Evolutionary conservation across 2,329 filamentous ascomycete genomes (phyloP).

Genomic region (Karstenula rhodostoma): DNA sequence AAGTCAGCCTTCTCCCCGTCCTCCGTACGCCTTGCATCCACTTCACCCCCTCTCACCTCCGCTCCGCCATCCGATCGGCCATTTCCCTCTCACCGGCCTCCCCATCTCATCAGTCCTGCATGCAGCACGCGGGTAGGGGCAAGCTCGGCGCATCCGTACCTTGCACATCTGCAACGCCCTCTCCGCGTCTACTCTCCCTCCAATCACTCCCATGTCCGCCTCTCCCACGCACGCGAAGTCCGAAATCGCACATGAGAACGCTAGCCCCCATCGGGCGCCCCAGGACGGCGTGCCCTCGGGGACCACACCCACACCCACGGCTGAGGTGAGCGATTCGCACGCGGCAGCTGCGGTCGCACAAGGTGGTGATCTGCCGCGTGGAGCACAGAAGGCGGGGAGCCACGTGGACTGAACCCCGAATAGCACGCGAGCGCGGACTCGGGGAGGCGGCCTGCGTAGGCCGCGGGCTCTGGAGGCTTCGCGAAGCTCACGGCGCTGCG

Average conservation of each 20-base stretch:
- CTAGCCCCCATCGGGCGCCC: neutral
- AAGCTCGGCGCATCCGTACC: neutral
- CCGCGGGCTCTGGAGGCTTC: neutral
- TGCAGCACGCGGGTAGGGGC: slow-evolving; percentile 2
- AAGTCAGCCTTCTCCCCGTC: neutral
- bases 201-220: slow-evolving; percentile 4
- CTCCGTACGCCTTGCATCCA: neutral
- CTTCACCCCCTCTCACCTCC: neutral
- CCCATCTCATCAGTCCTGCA: slow-evolving; percentile 7
- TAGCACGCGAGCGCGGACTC: neutral
- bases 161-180: neutral
- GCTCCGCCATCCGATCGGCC: slow-evolving; percentile 10
- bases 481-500: neutral
- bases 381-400: neutral
- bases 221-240: slow-evolving; percentile 6
- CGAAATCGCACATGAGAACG: neutral
- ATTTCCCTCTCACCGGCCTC: slow-evolving; percentile 1
- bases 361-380: slow-evolving; percentile 6
- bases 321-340: slow-evolving; percentile 7
- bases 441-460: neutral
- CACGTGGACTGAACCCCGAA: slow-evolving; percentile 1
- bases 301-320: neutral
- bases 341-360: neutral
- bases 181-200: neutral
- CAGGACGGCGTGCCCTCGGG: slow-evolving; percentile 1